Evolutionary conservation across 345 rosid genomes (phyloP), one percentile per base, ranked within the genome.

Genomic region (Euclidium syriacum): DNA sequence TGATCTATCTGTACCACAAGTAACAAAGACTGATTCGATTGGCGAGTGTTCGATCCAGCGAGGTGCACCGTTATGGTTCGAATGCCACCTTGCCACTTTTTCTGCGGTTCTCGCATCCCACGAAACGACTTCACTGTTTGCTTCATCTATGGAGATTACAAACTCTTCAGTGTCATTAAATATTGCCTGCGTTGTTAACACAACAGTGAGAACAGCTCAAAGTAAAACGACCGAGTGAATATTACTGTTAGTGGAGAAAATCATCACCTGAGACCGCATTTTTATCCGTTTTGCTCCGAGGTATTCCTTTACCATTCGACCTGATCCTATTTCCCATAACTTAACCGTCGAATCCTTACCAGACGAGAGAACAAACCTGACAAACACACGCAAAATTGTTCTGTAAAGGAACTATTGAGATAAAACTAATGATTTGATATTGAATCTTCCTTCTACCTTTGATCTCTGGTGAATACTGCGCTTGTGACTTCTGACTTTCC

Each of bases 31-130:
- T 48, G 70, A 27, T 33, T 87, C 97, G 2, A 52, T 63, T 3
- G 97, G 90, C 0, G 95, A 87, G 74, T 85, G 92, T 46, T 85
- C 95, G 1, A 90, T 79, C 95, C 92, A 90, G 2, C 90, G 83
- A 0, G 97, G 88, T n/a, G 83, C 64, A 39, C 95, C 85, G 8
- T 63, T 72, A 62, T 87, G 97, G 78, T 71, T 86, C 2, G 92
- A 85, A 20, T 90, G 80, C 90, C 81, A 87, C 62, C 60, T 85
- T 62, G 91, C 88, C 61, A 90, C 90, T 55, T 61, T 83, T 39
- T 87, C 95, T 43, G 85, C 64, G 5, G 87, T 83, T 69, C 83
- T 68, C 16, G 90, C 92, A 70, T 90, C 95, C 97, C 97, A 90
- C 1, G 80, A 68, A 40, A 85, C 83, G 8, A 87, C 78, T 82